phyloP scores from a whole-genome alignment of 192 early-diverging fungal genomes.

The Tieghemiomyces parasiticus region DNA sequence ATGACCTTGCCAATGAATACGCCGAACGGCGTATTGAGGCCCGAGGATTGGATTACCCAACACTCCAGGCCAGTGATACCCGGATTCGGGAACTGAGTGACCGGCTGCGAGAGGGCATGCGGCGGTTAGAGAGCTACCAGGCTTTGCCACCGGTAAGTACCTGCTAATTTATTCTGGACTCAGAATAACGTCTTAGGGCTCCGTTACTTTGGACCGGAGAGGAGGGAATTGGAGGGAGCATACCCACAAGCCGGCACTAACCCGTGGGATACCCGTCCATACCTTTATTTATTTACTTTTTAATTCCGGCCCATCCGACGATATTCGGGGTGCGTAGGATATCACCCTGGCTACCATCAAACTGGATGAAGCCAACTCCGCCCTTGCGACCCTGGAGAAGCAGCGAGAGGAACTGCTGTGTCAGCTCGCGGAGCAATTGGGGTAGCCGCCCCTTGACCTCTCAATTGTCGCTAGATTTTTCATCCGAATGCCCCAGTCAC shows the following conservation, averaged over 20 bases:
- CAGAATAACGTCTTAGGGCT: neutral
- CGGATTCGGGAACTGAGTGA: neutral
- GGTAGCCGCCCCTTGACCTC: too few species aligned
- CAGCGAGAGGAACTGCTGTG: too few species aligned
- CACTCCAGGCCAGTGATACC: neutral
- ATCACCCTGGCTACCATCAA: neutral
- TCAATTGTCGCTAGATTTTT: too few species aligned
- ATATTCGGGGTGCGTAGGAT: neutral
- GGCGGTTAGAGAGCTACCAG: neutral
- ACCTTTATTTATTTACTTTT: neutral
- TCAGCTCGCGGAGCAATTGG: too few species aligned
- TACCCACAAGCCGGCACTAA: neutral
- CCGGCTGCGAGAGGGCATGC: neutral
- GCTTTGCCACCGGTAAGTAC: conserved; percentile 5
- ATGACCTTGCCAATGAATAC: neutral
- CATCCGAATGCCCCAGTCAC: too few species aligned
- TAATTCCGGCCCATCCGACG: neutral
- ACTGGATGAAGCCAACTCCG: neutral
- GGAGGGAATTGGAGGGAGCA: neutral
- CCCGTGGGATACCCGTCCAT: neutral
- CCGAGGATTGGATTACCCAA: neutral
- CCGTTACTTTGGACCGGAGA: neutral
- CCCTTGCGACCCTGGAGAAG: too few species aligned
- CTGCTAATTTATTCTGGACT: neutral
- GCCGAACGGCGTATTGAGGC: neutral